These are phyloP conservation scores for Lenzites betulinus DNA, from an alignment of 768 basidiomycete genomes.

Conservation along the genomic window DNA sequence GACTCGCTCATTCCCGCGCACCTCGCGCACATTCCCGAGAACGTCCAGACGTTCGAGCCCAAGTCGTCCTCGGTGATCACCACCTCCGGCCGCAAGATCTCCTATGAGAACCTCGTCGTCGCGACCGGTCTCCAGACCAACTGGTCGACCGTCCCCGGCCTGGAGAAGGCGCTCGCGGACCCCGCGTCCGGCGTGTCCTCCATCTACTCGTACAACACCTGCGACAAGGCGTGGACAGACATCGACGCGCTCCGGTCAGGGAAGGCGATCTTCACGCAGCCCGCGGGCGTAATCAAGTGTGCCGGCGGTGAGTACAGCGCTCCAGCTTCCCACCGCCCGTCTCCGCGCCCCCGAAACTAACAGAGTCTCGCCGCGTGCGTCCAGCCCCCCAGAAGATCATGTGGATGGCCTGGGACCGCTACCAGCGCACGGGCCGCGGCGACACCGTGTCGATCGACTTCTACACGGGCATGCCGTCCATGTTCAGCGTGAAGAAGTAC, in stretches of 20 bases:
- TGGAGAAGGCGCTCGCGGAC: constrained; percentile 76
- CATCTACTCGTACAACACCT: constrained; percentile 89
- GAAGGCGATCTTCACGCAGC: constrained; percentile 93
- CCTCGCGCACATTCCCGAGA: constrained; percentile 69
- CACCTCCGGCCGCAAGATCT: constrained; percentile 62
- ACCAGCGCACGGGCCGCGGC: constrained; percentile 57
- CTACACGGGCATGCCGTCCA: constrained; percentile 88
- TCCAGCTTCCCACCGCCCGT: neutral
- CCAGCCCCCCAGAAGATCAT: constrained; percentile 88
- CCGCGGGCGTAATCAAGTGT: constrained; percentile 90
- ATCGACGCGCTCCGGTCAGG: constrained; percentile 76
- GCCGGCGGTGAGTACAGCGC: constrained; percentile 67
- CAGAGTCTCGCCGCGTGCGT: neutral
- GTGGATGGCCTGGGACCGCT: constrained; percentile 96
- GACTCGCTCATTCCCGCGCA: constrained; percentile 72
- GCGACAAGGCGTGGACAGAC: constrained; percentile 86
- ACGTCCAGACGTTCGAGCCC: constrained; percentile 76
- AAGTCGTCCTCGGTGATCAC: constrained; percentile 73
- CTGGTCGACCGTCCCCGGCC: constrained; percentile 72
- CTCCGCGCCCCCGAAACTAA: neutral
- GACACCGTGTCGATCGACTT: constrained; percentile 70
- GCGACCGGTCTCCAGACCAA: constrained; percentile 89
- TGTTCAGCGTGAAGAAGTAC: constrained; percentile 98
- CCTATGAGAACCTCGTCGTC: constrained; percentile 87
- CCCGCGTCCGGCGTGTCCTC: constrained; percentile 81